Conservation (phyloP, 371 early-diverging fungal species). For the Entomophthora muscae region DNA sequence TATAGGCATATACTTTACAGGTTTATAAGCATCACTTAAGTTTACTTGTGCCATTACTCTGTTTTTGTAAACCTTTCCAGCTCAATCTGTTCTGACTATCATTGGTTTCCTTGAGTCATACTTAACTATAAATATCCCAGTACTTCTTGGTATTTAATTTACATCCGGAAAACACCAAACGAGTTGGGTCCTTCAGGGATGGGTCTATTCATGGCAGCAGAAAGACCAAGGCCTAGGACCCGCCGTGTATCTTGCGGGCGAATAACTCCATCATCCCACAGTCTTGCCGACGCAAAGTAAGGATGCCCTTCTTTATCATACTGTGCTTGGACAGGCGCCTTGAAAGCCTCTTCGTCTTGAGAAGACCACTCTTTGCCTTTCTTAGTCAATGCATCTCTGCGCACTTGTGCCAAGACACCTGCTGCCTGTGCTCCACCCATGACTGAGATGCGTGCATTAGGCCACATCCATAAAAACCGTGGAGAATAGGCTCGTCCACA, state of each 20-base stretch:
- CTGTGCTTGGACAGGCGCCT: slow-evolving; percentile 62
- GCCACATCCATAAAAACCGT: slow-evolving; percentile 95
- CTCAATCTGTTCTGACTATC: too few relatives aligned
- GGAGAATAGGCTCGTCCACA: slow-evolving; percentile 90
- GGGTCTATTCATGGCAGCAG: slow-evolving; percentile 65
- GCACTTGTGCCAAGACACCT: slow-evolving; percentile 80
- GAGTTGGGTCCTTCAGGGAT: slow-evolving; percentile 26
- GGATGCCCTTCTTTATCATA: slow-evolving; percentile 95
- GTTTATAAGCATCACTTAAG: too few relatives aligned
- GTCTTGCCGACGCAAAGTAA: slow-evolving; percentile 69
- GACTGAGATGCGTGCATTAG: slow-evolving; percentile 86
- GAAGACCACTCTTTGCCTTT: slow-evolving; percentile 54
- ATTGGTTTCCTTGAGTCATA: too few relatives aligned
- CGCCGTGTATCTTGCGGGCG: slow-evolving; percentile 79
- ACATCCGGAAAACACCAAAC: slow-evolving; percentile 97
- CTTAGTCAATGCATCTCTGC: slow-evolving; percentile 66
- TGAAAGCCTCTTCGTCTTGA: slow-evolving; percentile 63
- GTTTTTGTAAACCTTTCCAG: too few relatives aligned
- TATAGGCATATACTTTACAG: too few relatives aligned
- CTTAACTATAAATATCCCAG: too few relatives aligned
- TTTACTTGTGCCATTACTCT: too few relatives aligned
- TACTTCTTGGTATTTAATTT: slow-evolving; percentile 13
- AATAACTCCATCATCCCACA: slow-evolving; percentile 97
- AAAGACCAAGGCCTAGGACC: slow-evolving; percentile 71
- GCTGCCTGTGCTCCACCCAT: slow-evolving; percentile 99